Base-by-base conservation (phyloP, 768 basidiomycete species). In the Porphyrellus cyaneotinctus region DNA sequence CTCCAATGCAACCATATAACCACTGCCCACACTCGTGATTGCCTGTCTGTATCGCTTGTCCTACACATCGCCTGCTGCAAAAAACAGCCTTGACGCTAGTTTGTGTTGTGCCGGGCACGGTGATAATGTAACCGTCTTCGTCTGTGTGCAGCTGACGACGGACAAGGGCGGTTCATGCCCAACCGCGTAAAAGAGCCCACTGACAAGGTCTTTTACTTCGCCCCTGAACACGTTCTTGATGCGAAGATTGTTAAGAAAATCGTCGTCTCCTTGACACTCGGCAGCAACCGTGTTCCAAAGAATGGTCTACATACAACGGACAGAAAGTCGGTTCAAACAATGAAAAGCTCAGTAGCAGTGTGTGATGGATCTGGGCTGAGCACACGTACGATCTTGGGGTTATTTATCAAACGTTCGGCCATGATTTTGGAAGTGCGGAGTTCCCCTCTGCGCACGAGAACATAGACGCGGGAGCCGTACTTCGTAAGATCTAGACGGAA, bases 401-500 rank as follows among this genome's bases (percentile, higher is more conserved):
- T 87, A 66, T 80, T 84, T 68, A 85, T 69, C 53, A 97, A 72
- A 33, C 97, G 83, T 72, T 97, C 95, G 7, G 90, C 90, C 97
- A 99, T 99, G 71, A 99, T 97, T 72, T 97, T 97, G 12, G 91
- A 94, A 11, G 97, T 97, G 24, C 97, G 85, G 47, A 99, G 83
- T 70, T 95, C 94, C 49, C 85, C 82, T 54, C 92, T 82, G 52
- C 97, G 86, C 54, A 99, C 97, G 52, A 99, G 84, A 43, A 98
- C 92, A 71, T 93, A 97, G 30, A 99, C 92, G 65, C 93, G 94
- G 1, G 92, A 95, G 11, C 88, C 97, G 70, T 98, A 99, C 72
- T 95, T 94, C 8, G 94, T 95, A 45, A 95, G 77, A 67, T 95
- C 91, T 94, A 10, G 9, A 39, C 26, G 41, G 18, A 10, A 30